Evolutionary conservation across 352 stramenopile species (phyloP).

Genomic region (Salisapilia sapeloensis): DNA sequence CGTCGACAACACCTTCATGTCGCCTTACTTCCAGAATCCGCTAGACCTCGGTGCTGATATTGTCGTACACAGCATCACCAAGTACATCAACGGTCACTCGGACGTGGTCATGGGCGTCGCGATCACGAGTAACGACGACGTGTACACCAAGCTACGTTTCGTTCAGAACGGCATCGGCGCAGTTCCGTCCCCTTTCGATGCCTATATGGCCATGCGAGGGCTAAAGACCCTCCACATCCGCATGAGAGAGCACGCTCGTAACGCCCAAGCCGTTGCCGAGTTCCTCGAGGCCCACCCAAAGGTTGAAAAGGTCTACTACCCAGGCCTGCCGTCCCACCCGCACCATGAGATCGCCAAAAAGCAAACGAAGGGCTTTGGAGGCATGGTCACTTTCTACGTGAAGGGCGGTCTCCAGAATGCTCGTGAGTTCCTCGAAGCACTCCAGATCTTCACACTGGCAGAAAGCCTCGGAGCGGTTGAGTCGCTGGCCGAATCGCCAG

Average conservation of each 20-base stretch:
- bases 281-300: conserved; percentile 78
- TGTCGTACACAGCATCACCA: conserved; percentile 89
- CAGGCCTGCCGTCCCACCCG: conserved; percentile 78
- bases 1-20: conserved; percentile 91
- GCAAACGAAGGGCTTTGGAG: conserved; percentile 51
- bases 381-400: conserved; percentile 90
- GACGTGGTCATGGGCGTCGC: conserved; percentile 87
- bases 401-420: conserved; percentile 66
- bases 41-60: conserved; percentile 85
- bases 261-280: conserved; percentile 82
- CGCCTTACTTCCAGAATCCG: conserved; percentile 86
- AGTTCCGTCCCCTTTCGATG: conserved; percentile 86
- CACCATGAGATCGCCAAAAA: conserved; percentile 80
- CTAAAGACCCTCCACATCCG: conserved; percentile 91
- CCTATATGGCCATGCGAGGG: conserved; percentile 88
- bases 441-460: conserved; percentile 88
- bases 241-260: conserved; percentile 90
- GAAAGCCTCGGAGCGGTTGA: conserved; percentile 91
- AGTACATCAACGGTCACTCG: conserved; percentile 94
- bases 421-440: conserved; percentile 85
- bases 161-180: conserved; percentile 87
- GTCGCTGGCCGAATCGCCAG: conserved; percentile 87
- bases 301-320: conserved; percentile 88
- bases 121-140: conserved; percentile 83
- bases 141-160: conserved; percentile 89